Evolutionary conservation across 176 grass and related monocot species (phyloP).

Genomic region (Bromus sterilis): DNA sequence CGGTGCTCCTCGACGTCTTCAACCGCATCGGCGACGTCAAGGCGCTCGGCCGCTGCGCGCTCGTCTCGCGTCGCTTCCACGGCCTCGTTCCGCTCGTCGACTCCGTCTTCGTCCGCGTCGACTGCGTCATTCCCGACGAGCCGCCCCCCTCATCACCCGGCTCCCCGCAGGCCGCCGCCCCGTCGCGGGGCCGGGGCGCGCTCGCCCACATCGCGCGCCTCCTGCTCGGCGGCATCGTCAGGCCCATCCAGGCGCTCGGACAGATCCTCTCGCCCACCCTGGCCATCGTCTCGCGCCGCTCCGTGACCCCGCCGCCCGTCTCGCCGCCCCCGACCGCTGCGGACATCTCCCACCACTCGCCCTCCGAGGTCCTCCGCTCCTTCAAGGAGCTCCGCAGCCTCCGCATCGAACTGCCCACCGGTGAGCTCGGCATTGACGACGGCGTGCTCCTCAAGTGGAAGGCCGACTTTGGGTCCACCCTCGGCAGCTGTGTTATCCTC

Average conservation of each 20-base stretch:
- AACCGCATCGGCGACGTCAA: constrained; percentile 85
- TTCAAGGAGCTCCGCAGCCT: constrained; percentile 79
- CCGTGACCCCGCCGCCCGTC: not conserved
- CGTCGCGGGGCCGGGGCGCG: constrained; percentile 20
- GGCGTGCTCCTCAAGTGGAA: constrained; percentile 89
- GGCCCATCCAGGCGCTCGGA: constrained; percentile 68
- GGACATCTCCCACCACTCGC: constrained; percentile 84
- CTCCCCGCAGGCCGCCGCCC: not conserved
- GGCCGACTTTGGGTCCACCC: constrained; percentile 77
- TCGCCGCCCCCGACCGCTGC: not conserved
- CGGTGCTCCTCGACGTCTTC: constrained; percentile 69
- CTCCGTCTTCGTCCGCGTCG: constrained; percentile 78
- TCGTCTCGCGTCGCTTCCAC: constrained; percentile 77
- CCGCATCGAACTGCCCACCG: constrained; percentile 72
- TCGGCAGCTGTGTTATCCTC: constrained; percentile 73
- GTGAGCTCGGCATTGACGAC: constrained; percentile 76
- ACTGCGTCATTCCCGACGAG: constrained; percentile 87
- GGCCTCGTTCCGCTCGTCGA: constrained; percentile 75
- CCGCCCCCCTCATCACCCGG: not conserved
- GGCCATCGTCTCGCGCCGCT: constrained; percentile 16
- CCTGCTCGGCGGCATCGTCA: constrained; percentile 57
- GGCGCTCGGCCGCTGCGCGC: constrained; percentile 68
- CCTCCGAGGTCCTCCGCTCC: constrained; percentile 78
- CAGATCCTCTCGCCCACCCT: constrained; percentile 69
- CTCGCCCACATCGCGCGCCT: constrained; percentile 55